Percentiles rank a stretch among this genome's conserved stretches.
Conservation (phyloP, 1,284 basidiomycete genomes). For the Ustilago sp. region DNA sequence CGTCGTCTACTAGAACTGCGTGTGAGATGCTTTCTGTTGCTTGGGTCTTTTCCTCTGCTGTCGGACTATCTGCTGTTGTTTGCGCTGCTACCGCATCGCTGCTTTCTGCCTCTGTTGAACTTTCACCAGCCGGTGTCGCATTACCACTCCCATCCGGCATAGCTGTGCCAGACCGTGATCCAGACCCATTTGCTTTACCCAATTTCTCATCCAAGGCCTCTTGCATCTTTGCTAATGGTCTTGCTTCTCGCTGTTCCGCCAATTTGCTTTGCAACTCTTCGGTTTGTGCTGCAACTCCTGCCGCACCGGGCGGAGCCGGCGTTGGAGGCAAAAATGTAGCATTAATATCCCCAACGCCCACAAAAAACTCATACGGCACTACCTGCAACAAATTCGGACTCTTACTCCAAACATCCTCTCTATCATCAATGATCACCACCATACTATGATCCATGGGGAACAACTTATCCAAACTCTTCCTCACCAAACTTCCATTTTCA, state of each 20-base stretch:
- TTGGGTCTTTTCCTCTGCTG: conserved; percentile 2
- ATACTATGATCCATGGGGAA: conserved; percentile 94
- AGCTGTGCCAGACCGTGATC: conserved; percentile 26
- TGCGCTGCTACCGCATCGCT: conserved; percentile 42
- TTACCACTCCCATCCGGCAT: conserved; percentile 22
- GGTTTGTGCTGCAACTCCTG: conserved; percentile 26
- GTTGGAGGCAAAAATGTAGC: conserved; percentile 86
- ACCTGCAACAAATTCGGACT: conserved; percentile 94
- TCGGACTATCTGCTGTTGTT: background rate
- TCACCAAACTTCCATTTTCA: conserved; percentile 82
- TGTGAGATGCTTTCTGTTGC: conserved; percentile 70
- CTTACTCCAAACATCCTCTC: conserved; percentile 97
- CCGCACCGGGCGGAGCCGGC: conserved; percentile 42
- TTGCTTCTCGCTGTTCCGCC: conserved; percentile 84
- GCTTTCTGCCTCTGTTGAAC: background rate
- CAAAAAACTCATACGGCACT: conserved; percentile 95
- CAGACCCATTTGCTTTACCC: conserved; percentile 70
- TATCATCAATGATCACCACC: conserved; percentile 99
- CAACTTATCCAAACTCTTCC: conserved; percentile 88
- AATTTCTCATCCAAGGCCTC: conserved; percentile 74
- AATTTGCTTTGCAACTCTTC: conserved; percentile 70
- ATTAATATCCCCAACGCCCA: conserved; percentile 99
- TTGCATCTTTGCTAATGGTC: conserved; percentile 89
- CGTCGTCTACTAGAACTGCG: conserved; percentile 86
- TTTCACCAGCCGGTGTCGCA: conserved; percentile 5